Conservation (phyloP, 1,284 basidiomycete species). For the Trichosporon sp. region DNA sequence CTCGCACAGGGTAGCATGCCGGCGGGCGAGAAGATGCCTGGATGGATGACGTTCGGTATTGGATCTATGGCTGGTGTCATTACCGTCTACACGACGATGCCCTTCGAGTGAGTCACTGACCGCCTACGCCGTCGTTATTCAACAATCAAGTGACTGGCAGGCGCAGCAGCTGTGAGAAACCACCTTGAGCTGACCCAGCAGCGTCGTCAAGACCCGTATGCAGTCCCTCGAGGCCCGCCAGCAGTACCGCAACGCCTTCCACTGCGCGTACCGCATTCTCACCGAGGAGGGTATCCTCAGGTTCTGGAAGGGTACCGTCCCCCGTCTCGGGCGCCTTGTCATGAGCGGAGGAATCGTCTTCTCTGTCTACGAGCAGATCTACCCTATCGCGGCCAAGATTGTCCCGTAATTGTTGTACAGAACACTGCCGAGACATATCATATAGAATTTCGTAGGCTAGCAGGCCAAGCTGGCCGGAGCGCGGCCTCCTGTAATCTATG, state of each 20-base stretch:
- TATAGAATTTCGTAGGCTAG: background rate
- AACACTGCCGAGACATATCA: no score
- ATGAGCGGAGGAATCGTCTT: constrained; percentile 93
- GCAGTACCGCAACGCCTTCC: constrained; percentile 86
- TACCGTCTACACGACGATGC: constrained; percentile 86
- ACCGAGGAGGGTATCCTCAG: constrained; percentile 79
- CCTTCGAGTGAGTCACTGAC: constrained; percentile 82
- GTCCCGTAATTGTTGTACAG: background rate
- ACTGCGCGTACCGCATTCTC: constrained; percentile 86
- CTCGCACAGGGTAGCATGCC: constrained; percentile 77
- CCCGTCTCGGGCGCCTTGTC: constrained; percentile 73
- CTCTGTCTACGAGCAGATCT: constrained; percentile 70
- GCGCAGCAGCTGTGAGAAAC: no score
- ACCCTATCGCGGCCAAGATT: constrained; percentile 33
- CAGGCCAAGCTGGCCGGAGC: no score
- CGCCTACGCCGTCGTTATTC: no score
- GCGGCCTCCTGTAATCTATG: no score
- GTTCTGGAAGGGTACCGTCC: constrained; percentile 96
- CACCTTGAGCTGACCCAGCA: constrained; percentile 40
- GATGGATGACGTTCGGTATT: constrained; percentile 85
- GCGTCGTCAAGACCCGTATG: constrained; percentile 97
- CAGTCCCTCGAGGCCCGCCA: constrained; percentile 77
- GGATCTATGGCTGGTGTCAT: constrained; percentile 89
- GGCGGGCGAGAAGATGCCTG: constrained; percentile 78
- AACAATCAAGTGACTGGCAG: no score